phyloP scores from a whole-genome alignment of 148 eudicot genomes.

The Chenopodium album region DNA sequence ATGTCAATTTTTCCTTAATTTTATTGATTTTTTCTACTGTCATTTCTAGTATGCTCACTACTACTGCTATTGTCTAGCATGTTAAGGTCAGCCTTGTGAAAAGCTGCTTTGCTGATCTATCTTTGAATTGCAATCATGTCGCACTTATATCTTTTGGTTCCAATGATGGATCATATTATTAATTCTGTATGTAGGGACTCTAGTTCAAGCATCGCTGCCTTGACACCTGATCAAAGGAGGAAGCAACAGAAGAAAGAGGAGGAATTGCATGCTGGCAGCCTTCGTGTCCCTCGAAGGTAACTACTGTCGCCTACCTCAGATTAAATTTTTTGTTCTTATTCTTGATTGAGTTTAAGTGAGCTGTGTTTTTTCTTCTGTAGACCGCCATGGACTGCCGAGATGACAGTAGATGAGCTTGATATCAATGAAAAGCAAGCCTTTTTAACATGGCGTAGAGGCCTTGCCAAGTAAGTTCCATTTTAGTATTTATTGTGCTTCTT shows the following conservation, averaged over 20 bases:
- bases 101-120: not conserved
- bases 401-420: slow-evolving; percentile 93
- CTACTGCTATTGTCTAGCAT: not conserved
- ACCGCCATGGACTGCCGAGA: slow-evolving; percentile 83
- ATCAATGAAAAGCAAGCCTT: slow-evolving; percentile 76
- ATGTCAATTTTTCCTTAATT: too few relatives aligned
- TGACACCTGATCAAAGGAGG: slow-evolving; percentile 65
- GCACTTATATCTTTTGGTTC: not conserved
- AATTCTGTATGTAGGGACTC: slow-evolving; percentile 55
- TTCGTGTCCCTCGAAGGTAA: slow-evolving; percentile 93
- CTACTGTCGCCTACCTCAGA: slow-evolving; percentile 11
- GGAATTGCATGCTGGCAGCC: slow-evolving; percentile 79
- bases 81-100: not conserved
- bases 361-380: slow-evolving; percentile 36
- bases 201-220: slow-evolving; percentile 44
- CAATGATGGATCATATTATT: not conserved
- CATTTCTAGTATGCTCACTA: not conserved
- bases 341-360: not conserved
- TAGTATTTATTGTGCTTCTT: not conserved
- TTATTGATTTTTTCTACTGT: too few relatives aligned
- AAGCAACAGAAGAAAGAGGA: slow-evolving; percentile 76
- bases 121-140: not conserved
- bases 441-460: slow-evolving; percentile 80
- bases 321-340: not conserved
- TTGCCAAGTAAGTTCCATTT: slow-evolving; percentile 63